phyloP scores from a whole-genome alignment of 768 basidiomycete genomes.

The Lactarius akahatsu region DNA sequence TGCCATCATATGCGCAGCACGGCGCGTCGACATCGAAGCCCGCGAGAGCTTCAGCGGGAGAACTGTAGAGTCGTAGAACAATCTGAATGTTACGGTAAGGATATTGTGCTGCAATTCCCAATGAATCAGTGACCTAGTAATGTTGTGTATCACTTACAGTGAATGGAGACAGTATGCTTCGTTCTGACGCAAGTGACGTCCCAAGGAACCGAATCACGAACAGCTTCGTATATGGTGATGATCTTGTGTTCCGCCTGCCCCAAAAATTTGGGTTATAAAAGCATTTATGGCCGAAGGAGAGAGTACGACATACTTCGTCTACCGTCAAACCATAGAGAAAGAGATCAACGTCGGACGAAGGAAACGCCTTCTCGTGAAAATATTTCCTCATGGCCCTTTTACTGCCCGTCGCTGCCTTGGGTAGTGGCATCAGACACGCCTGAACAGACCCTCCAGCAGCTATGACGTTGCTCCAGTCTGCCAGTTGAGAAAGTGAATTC shows the following conservation, averaged over 20 bases:
- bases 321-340: slow-evolving; percentile 60
- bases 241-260: slow-evolving; percentile 59
- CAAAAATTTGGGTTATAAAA: background rate
- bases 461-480: slow-evolving; percentile 63
- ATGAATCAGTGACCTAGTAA: background rate
- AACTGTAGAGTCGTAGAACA: slow-evolving; percentile 61
- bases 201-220: slow-evolving; percentile 65
- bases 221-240: slow-evolving; percentile 57
- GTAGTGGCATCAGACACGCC: slow-evolving; percentile 54
- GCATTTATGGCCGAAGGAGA: background rate
- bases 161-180: slow-evolving; percentile 64
- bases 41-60: slow-evolving; percentile 63
- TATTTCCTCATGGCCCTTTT: slow-evolving; percentile 58
- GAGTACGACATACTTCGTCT: slow-evolving; percentile 43
- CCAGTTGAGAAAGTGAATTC: slow-evolving; percentile 56
- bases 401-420: slow-evolving; percentile 48
- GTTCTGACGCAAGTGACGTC: slow-evolving; percentile 66
- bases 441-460: slow-evolving; percentile 64
- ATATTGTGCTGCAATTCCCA: slow-evolving; percentile 50
- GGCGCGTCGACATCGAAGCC: slow-evolving; percentile 69
- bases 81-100: slow-evolving; percentile 68
- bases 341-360: slow-evolving; percentile 62
- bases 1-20: slow-evolving; percentile 55
- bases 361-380: slow-evolving; percentile 54
- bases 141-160: slow-evolving; percentile 41